A percentile compares a stretch with the other conserved stretches of the same genome.
Evolutionary conservation across 2,329 filamentous ascomycete genomes (phyloP).

Genomic region (Neoarthrinium moseri): DNA sequence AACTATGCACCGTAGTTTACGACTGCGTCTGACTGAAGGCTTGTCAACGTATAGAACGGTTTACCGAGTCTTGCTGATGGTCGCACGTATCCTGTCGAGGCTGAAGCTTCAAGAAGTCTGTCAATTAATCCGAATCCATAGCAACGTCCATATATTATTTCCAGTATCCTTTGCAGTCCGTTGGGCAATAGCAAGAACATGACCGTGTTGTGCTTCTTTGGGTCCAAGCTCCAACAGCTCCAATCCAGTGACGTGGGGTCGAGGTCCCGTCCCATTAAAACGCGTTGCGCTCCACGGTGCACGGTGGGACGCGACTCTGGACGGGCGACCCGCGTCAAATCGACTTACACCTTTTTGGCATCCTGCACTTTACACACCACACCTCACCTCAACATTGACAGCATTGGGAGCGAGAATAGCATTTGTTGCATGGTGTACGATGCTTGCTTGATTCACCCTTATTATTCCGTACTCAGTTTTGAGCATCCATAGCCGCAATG

Average conservation of each 20-base stretch:
- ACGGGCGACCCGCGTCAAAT: slow-evolving; percentile 7
- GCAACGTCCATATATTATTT: no score
- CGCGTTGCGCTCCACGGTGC: no score
- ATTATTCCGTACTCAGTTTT: slow-evolving; percentile 11
- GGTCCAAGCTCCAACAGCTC: neutral
- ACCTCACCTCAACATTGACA: slow-evolving; percentile 9
- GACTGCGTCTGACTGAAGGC: no score
- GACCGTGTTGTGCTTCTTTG: neutral
- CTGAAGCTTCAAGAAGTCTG: no score
- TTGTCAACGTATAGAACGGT: no score
- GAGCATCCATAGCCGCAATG: slow-evolving; percentile 36
- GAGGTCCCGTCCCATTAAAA: slow-evolving; percentile 10
- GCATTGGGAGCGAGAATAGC: neutral
- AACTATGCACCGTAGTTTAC: no score
- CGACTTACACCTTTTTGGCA: slow-evolving; percentile 6
- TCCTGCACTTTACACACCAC: slow-evolving; percentile 8
- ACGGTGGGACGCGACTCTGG: slow-evolving; percentile 11
- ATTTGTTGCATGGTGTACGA: slow-evolving; percentile 12
- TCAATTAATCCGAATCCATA: no score
- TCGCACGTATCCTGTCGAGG: no score
- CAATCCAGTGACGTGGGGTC: neutral
- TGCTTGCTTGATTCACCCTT: slow-evolving; percentile 16
- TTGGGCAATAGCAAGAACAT: no score
- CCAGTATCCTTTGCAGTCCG: no score
- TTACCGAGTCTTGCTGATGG: no score